Base-by-base conservation (phyloP, 1,284 basidiomycete genomes). In the Grifola frondosa region DNA sequence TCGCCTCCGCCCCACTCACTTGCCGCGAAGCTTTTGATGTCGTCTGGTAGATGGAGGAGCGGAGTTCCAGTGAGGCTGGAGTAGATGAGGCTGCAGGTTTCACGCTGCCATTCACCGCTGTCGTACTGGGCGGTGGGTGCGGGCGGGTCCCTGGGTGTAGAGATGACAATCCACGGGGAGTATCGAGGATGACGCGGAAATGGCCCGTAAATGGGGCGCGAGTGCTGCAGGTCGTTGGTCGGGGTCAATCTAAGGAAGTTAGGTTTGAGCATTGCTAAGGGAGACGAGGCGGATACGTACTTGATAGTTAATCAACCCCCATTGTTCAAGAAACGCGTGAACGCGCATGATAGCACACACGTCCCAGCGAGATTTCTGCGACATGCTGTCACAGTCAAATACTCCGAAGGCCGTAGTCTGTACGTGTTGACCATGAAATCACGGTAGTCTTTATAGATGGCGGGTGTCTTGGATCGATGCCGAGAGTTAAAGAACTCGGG, bases 371-470 rank as follows among this genome's bases (percentile, higher is more conserved):
- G 68, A 67, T 99, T 99, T 52, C 97, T 74, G 58, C 96, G 70
- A 63, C 96, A 99, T 1, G 96, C 96, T 2, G 96, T 99, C 48
- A 99, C 92, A 7, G 97, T 99, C 44, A 99, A 78, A 62, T 99
- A 99, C 66, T 99, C 96, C 30, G 81, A 81, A 1, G 96, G 97
- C 52, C 97, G 82, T 37, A 99, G 77, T 31, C 96, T 79, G 69
- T 98, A 99, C 3, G 96, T 96, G 72, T 99, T 97, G 67, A 99
- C 84, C 93, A 99, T 99, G 60, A 99, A 99, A 75, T 99, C 96
- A 50, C 96, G 84, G 64, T 99, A 99, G 66, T 98, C 96, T 68
- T 98, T 99, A 78, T 99, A 99, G 54, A 98, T 92, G 22, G 89
- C 80, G 0, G 96, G 96, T 0, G 95, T 97, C 72, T 99, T 99